Percentiles rank a stretch among this genome's conserved stretches.
phyloP scores from a whole-genome alignment of 495 filamentous ascomycete genomes.

The Lentithecium fluviatile region DNA sequence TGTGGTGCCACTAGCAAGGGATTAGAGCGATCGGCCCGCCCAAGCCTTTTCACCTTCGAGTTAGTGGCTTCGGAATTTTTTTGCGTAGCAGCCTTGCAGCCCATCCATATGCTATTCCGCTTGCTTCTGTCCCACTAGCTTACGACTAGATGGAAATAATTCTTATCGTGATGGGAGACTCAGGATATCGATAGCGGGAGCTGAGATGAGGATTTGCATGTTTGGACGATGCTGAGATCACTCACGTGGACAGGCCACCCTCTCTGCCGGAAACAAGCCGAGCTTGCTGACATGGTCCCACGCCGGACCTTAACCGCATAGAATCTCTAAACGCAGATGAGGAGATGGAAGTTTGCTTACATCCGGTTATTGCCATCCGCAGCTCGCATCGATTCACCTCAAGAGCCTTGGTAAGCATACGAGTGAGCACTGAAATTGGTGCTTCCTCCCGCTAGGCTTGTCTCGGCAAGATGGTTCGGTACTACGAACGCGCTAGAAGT shows the following conservation, averaged over 20 bases:
- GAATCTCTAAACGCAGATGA: too few species aligned
- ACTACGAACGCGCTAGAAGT: conserved; percentile 1
- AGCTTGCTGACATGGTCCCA: conserved; percentile 3
- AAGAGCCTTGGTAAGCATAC: too few species aligned
- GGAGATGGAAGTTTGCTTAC: too few species aligned
- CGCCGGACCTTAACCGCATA: too few species aligned
- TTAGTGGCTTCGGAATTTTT: conserved; percentile 28
- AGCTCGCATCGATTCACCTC: too few species aligned
- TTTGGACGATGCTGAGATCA: not conserved
- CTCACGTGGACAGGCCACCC: not conserved
- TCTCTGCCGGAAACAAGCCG: not conserved
- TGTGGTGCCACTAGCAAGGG: not conserved
- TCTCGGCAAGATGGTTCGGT: not conserved
- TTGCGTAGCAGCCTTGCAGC: conserved; percentile 21
- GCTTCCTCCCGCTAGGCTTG: conserved; percentile 1
- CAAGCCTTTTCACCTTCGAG: conserved; percentile 21
- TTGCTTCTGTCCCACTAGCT: conserved; percentile 7
- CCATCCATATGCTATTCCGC: conserved; percentile 8
- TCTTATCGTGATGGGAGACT: not conserved
- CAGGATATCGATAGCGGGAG: too few species aligned
- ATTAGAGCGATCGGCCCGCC: conserved; percentile 19
- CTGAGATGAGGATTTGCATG: not conserved
- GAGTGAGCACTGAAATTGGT: not conserved
- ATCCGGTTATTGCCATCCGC: too few species aligned
- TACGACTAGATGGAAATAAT: not conserved